Evolutionary conservation across 2,329 filamentous ascomycete species (phyloP).

Genomic region (Bipolaris bicolor): DNA sequence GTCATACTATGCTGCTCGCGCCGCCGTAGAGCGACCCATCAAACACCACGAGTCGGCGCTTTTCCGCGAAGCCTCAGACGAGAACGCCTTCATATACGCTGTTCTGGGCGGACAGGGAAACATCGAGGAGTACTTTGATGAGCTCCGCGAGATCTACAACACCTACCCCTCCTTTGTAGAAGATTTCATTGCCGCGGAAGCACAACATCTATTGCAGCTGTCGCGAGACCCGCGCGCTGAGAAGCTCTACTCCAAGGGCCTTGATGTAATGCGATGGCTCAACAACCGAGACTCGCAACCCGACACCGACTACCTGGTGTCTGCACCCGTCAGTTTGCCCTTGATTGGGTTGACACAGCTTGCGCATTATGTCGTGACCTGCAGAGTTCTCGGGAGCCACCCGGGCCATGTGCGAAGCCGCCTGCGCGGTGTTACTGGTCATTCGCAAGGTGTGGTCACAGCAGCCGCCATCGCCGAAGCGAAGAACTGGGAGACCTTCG

Average conservation of each 20-base stretch:
- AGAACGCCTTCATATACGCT: conserved; percentile 83
- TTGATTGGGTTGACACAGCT: conserved; percentile 96
- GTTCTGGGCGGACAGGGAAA: conserved; percentile 98
- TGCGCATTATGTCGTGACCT: conserved; percentile 93
- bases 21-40: conserved; percentile 82
- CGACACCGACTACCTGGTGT: conserved; percentile 77
- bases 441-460: conserved; percentile 95
- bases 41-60: conserved; percentile 93
- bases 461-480: conserved; percentile 90
- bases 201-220: conserved; percentile 84
- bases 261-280: conserved; percentile 94
- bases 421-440: conserved; percentile 87
- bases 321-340: conserved; percentile 75
- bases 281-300: conserved; percentile 87
- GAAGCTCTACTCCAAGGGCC: conserved; percentile 96
- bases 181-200: conserved; percentile 79
- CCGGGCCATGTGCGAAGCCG: conserved; percentile 86
- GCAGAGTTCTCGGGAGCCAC: conserved; percentile 86
- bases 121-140: conserved; percentile 99
- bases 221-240: conserved; percentile 83
- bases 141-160: conserved; percentile 86
- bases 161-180: conserved; percentile 92
- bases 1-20: conserved; percentile 89
- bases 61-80: conserved; percentile 84
- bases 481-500: conserved; percentile 91